Percentiles rank a stretch among this genome's conserved stretches.
phyloP scores from a whole-genome alignment of 2,329 filamentous ascomycete species.

The Exophiala dermatitidis region DNA sequence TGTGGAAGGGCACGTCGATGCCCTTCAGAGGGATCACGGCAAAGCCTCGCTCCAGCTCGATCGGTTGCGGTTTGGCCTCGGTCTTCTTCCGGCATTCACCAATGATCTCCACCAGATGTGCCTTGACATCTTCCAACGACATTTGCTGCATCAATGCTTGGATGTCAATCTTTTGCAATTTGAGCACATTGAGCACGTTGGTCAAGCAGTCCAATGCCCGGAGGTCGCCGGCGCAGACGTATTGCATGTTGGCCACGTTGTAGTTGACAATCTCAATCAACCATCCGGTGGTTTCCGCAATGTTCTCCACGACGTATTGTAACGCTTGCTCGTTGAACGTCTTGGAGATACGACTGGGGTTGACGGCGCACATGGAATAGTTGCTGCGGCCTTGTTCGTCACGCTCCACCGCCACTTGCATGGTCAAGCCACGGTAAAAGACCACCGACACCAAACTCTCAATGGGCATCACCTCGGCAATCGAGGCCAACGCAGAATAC shows the following conservation, averaged over 20 bases:
- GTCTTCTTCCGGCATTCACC: constrained; percentile 79
- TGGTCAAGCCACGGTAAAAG: constrained; percentile 97
- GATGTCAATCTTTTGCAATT: constrained; percentile 95
- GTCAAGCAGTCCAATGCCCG: constrained; percentile 60
- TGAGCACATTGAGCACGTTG: constrained; percentile 88
- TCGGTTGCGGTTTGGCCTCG: constrained; percentile 74
- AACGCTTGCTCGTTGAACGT: constrained; percentile 97
- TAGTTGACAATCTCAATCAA: constrained; percentile 98
- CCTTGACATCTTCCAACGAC: constrained; percentile 84
- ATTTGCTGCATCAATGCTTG: constrained; percentile 81
- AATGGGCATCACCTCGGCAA: constrained; percentile 99
- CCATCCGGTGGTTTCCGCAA: constrained; percentile 89
- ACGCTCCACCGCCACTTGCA: constrained; percentile 98
- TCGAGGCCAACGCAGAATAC: constrained; percentile 90
- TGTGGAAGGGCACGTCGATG: constrained; percentile 96
- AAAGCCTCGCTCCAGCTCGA: constrained; percentile 89
- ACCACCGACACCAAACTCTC: constrained; percentile 96
- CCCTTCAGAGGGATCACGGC: constrained; percentile 94
- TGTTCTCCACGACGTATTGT: constrained; percentile 93
- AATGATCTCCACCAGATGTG: constrained; percentile 84
- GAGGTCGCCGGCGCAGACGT: constrained; percentile 60
- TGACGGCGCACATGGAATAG: constrained; percentile 99
- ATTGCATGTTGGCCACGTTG: constrained; percentile 64
- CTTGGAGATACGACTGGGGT: constrained; percentile 95
- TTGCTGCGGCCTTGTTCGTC: constrained; percentile 89